These are phyloP conservation scores for Adansonia madagascariensis DNA, from an alignment of 441 rosid species.

Conservation along the genomic window DNA sequence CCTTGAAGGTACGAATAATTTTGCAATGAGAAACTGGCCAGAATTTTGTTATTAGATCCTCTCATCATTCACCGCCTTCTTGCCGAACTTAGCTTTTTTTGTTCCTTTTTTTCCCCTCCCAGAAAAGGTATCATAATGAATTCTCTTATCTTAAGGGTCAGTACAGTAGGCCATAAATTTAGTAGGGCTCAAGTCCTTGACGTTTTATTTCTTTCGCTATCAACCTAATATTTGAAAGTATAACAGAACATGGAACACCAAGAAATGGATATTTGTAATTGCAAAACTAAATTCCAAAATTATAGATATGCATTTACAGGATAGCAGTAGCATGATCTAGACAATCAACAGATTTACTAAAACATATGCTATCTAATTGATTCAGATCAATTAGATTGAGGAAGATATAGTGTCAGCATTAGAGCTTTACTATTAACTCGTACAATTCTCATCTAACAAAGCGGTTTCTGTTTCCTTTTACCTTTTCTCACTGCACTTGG, in stretches of 20 bases:
- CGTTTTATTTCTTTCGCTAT: background rate
- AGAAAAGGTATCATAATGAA: too few species aligned
- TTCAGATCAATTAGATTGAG: conserved; percentile 29
- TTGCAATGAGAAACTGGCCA: too few species aligned
- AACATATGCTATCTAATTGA: conserved; percentile 26
- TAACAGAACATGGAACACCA: background rate
- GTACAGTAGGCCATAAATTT: background rate
- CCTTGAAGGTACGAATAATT: too few species aligned
- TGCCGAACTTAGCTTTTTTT: too few species aligned
- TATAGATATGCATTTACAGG: conserved; percentile 40
- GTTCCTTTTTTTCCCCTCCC: too few species aligned
- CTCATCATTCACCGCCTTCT: conserved; percentile 4
- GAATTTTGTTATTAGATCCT: conserved; percentile 4
- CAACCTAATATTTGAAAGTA: background rate
- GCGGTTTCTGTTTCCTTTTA: too few species aligned
- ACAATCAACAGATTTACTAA: conserved; percentile 27
- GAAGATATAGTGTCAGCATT: conserved; percentile 32
- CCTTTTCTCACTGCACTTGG: conserved; percentile 28
- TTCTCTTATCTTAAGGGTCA: background rate
- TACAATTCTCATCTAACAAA: too few species aligned
- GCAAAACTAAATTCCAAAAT: conserved; percentile 26
- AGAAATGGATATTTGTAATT: background rate
- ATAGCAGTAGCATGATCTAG: conserved; percentile 32
- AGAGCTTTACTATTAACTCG: conserved; percentile 28
- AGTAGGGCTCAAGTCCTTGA: background rate